Base-by-base conservation (phyloP, 2,329 filamentous ascomycete species). In the Fusarium irregulare region DNA sequence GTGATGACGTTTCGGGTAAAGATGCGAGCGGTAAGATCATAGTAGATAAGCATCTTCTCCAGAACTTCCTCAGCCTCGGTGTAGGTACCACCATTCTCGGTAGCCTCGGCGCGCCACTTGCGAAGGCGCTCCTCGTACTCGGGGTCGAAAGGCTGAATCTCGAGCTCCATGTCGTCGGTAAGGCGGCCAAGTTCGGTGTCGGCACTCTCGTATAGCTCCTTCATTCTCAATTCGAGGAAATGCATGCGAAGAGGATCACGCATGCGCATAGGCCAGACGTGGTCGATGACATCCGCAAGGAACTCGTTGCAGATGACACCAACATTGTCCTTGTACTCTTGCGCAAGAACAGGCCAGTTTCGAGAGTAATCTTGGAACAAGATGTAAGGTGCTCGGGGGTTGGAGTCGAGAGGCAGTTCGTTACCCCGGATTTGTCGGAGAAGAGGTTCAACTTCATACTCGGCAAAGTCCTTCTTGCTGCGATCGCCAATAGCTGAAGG, bases 11-110 rank as follows among this genome's bases (percentile, higher is more conserved):
- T 86, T 56, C 84, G 80, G 28, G 84, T 85, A 62, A 86, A 86
- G 50, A 83, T 84, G 73, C 85, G 83, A 9, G 83, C 83, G 4
- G 84, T 84, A 11, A 86, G 80, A 41, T 86, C 84, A 66, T 86
- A 86, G 77, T 85, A 86, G 65, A 86, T 86, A 55, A 86, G 78
- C 85, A 86, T 86, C 79, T 86, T 86, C 75, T 86, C 85, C 27
- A 86, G 71, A 0, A 86, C 84, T 73, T 86, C 84, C 62, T 86
- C 83, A 0, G 85, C 84, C 60, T 86, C 84, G 4, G 81, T 83
- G 69, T 84, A 86, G 0, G 79, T 80, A 27, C 80, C 82, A 1
- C 83, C 84, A 9, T 85, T 80, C 64, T 81, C 76, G 1, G 80
- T 81, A 1, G 79, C 76, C 9, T 81, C 76, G 0, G 77, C 77